Base-by-base conservation (phyloP, 2,329 filamentous ascomycete species). In the Pestalotiopsis sp. region DNA sequence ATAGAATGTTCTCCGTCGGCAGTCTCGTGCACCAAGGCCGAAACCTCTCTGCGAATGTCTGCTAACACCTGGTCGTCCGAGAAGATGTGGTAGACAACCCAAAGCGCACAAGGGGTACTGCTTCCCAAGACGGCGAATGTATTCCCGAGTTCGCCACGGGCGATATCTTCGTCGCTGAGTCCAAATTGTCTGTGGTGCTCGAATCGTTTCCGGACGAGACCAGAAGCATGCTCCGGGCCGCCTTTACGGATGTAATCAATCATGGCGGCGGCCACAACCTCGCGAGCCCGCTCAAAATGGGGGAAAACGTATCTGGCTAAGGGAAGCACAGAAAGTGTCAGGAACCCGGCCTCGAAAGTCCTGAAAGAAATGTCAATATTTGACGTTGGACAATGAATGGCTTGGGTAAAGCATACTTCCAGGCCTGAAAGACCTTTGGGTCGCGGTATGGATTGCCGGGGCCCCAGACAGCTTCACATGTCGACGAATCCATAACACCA, bases 401-500 rank as follows among this genome's bases (percentile, higher is more conserved):
- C 38, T 39, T 7, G 9, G n/a, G 12, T 2, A 4, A 61, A 39
- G 1, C 59, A 36, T 38, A 72, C 70, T 68, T 72, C 74, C 73
- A 77, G 9, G 74, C 75, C 1, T 72, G 58, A 14, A 61, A 72
- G 2, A 76, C 63, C 0, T 20, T 63, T 14, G 72, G 61, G 36
- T 77, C 73, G 14, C 72, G 71, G 49, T 71, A 75, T 4, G 75
- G 75, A 60, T 77, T 78, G 13, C 73, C 13, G 0, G 74, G 74
- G 0, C 76, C 75, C 62, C 70, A 77, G 23, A 76, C 69, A 11
- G 75, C 72, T 45, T 77, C 75, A 0, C 72, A 71, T 2, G 74
- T 77, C 14, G 74, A 63, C 2, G 38, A 63, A 9, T 72, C 66
- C 65, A 78, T 73, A n/a, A 69, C 65, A 1, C 65, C 52, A 41